Evolutionary conservation across 352 stramenopile species (phyloP), one percentile per base, ranked within the genome.

Genomic region (Phytophthora nicotianae): DNA sequence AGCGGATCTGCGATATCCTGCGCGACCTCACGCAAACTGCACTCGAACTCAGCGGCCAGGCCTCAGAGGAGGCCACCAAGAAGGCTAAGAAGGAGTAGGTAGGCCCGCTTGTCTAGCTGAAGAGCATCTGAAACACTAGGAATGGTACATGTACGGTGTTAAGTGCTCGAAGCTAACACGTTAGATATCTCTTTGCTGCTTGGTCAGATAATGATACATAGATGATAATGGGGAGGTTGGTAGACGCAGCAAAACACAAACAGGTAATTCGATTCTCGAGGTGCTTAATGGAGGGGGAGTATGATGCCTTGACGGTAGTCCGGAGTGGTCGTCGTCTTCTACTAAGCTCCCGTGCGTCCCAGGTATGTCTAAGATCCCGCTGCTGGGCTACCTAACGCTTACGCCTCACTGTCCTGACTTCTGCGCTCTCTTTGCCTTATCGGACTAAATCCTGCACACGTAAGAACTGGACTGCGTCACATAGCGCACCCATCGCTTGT

Each of bases 401-500:
- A 48, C 47, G 26, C 21, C 29, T 35, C 29, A 8, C 29, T 35
- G 29, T 35, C 29, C 32, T 38, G 32, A 16, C 32, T 38, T 16
- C 0, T 33, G 11, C 8, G 40, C 40, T 46, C 11, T 46, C 40
- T 46, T 47, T 0, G 9, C 5, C 16, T 11, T 63, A 13, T 61
- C 41, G 33, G 35, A 42, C 51, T 97, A 98, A 75, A 98, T 91
- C 62, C 97, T 83, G 79, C 95, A 98, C 54, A 99, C 95, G 87
- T 99, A 99, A 37, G 93, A 98, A 74, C 83, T 98, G 60, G 91
- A 98, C 81, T 99, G 96, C 59, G 98, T 99, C 45, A 99, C 97
- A 79, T 99, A 99, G 67, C 97, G 90, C 48, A 99, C 97, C 97
- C 97, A 99, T 75, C 97, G 89, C 81, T 99, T 98, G 55, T 98